These are phyloP conservation scores for Vitis hybrid DNA, from an alignment of 177 flowering plant species.

Conservation along the genomic window DNA sequence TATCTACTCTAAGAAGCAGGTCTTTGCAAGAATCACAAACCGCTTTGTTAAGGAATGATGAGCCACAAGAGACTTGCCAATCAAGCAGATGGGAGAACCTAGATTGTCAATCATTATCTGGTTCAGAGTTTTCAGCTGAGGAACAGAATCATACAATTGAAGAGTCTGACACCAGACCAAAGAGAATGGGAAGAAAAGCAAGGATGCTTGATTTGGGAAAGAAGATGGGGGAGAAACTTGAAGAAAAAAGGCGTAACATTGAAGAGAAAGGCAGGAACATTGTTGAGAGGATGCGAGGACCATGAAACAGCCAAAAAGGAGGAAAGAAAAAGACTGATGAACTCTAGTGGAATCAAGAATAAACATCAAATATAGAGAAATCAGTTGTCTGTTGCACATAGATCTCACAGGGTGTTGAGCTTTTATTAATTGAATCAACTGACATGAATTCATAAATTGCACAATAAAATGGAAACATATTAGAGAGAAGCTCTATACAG, in stretches of 20 bases:
- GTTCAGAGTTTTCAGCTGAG: slow-evolving; percentile 19
- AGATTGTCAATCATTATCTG: slow-evolving; percentile 23
- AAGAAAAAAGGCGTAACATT: slow-evolving; percentile 77
- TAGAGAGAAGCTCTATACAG: no score
- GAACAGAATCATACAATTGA: slow-evolving; percentile 18
- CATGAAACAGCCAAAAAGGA: slow-evolving; percentile 14
- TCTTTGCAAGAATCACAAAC: slow-evolving; percentile 40
- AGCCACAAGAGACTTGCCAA: slow-evolving; percentile 20
- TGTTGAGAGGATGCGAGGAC: slow-evolving; percentile 82
- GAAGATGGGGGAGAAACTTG: slow-evolving; percentile 92
- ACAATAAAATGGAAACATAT: no score
- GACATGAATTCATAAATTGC: no score
- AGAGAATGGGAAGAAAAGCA: slow-evolving; percentile 66
- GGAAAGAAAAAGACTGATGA: no score
- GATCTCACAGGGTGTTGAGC: no score
- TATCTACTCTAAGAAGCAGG: slow-evolving; percentile 15
- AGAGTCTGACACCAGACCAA: slow-evolving; percentile 53
- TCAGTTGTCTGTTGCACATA: no score
- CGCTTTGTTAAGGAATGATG: slow-evolving; percentile 40
- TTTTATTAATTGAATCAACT: no score
- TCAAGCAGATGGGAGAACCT: slow-evolving; percentile 19
- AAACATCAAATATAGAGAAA: no score
- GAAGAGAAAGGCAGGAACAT: slow-evolving; percentile 81
- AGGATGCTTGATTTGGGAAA: slow-evolving; percentile 86
- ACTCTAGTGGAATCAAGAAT: background rate